These are phyloP conservation scores for Teunomyces kruisii DNA, from an alignment of 805 yeast species.

Conservation along the genomic window DNA sequence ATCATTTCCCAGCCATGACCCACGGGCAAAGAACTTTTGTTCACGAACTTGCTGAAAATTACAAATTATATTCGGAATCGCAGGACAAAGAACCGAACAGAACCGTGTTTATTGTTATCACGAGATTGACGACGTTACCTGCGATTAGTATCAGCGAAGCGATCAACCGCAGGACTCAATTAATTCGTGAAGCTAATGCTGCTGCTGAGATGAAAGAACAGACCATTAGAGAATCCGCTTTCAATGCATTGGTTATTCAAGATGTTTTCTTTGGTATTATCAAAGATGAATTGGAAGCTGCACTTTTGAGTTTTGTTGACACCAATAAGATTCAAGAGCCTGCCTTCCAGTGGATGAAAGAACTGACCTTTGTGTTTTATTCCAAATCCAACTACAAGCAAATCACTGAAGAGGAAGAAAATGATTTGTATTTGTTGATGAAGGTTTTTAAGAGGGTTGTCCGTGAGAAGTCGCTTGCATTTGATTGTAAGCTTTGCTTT, in stretches of 20 bases:
- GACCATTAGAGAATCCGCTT: conserved; percentile 30
- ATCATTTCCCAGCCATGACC: conserved; percentile 75
- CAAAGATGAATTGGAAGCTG: conserved; percentile 40
- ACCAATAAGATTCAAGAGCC: conserved; percentile 23
- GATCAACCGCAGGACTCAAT: conserved; percentile 18
- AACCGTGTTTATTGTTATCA: conserved; percentile 59
- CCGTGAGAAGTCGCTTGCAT: conserved; percentile 45
- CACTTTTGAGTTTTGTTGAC: conserved; percentile 23
- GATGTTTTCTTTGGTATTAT: conserved; percentile 57
- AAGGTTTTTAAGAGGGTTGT: conserved; percentile 33
- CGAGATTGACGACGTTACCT: conserved; percentile 40
- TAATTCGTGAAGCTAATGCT: conserved; percentile 19
- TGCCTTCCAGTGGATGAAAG: conserved; percentile 41
- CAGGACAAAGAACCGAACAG: conserved; percentile 83
- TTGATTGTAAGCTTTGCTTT: conserved; percentile 47
- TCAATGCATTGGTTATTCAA: conserved; percentile 55
- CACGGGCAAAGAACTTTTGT: conserved; percentile 67
- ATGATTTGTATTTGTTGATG: conserved; percentile 41
- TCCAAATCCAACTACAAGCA: conserved; percentile 33
- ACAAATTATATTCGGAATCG: conserved; percentile 61
- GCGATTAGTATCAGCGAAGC: conserved; percentile 47
- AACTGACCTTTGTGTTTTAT: conserved; percentile 40
- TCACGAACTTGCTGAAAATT: conserved; percentile 64
- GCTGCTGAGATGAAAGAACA: conserved; percentile 19
- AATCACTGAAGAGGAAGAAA: conserved; percentile 39